phyloP scores from a whole-genome alignment of 257 asterid genomes.

The Buddleja alternifolia region DNA sequence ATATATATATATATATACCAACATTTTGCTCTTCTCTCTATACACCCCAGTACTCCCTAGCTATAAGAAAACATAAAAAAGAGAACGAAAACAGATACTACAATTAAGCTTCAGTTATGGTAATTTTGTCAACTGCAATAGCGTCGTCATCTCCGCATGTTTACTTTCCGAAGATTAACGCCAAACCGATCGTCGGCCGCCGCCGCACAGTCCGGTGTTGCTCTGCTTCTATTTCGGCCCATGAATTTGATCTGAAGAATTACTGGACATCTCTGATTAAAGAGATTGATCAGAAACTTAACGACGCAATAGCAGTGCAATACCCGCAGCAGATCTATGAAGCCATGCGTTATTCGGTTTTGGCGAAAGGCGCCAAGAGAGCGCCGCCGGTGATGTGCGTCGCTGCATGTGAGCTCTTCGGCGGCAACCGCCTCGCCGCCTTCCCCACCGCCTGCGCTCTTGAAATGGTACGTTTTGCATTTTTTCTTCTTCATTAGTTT shows the following conservation, averaged over 20 bases:
- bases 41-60: no score
- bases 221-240: conserved; percentile 38
- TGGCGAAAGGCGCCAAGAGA: conserved; percentile 89
- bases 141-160: conserved; percentile 34
- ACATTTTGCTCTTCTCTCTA: no score
- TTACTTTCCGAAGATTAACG: conserved; percentile 36
- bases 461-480: no score
- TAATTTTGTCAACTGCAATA: conserved; percentile 24
- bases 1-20: no score
- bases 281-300: conserved; percentile 83
- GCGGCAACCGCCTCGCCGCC: conserved; percentile 82
- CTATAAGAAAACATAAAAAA: no score
- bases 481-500: no score
- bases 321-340: conserved; percentile 94
- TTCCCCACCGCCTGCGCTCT: conserved; percentile 99
- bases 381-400: conserved; percentile 97
- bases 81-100: no score
- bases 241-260: conserved; percentile 78
- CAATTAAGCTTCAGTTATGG: no score
- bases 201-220: conserved; percentile 55
- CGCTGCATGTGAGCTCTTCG: conserved; percentile 91
- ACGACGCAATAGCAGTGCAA: conserved; percentile 76
- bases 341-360: conserved; percentile 92
- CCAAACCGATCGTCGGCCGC: conserved; percentile 38
- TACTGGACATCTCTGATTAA: conserved; percentile 78